phyloP scores from a whole-genome alignment of 2,329 filamentous ascomycete genomes.

The Aspergillus sp. region DNA sequence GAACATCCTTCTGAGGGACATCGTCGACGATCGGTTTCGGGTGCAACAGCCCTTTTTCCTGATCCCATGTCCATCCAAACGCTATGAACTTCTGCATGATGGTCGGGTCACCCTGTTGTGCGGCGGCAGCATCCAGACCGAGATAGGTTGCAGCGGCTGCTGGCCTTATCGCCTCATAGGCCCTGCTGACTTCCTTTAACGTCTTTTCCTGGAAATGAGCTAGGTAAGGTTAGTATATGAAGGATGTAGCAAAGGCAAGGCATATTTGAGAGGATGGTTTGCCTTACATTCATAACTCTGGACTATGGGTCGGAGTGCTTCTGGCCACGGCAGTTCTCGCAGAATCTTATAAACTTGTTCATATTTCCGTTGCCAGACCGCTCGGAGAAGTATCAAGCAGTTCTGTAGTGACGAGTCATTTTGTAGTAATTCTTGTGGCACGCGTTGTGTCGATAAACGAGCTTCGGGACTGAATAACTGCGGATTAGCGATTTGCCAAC shows the following conservation, averaged over 20 bases:
- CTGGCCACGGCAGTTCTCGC: slow-evolving; percentile 37
- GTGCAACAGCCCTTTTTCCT: slow-evolving; percentile 34
- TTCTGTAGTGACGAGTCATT: slow-evolving; percentile 37
- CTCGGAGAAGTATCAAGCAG: slow-evolving; percentile 38
- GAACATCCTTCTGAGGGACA: slow-evolving; percentile 15
- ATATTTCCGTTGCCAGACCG: slow-evolving; percentile 42
- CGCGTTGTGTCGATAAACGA: slow-evolving; percentile 40
- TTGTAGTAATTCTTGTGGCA: slow-evolving; percentile 34
- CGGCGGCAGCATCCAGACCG: slow-evolving; percentile 33
- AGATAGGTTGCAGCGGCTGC: slow-evolving; percentile 39
- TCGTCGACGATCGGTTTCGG: slow-evolving; percentile 33
- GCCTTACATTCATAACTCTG: slow-evolving; percentile 39
- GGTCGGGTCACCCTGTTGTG: slow-evolving; percentile 29
- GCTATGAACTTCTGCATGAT: slow-evolving; percentile 36
- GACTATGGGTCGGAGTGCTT: slow-evolving; percentile 33
- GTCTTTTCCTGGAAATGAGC: slow-evolving; percentile 43
- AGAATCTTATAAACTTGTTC: slow-evolving; percentile 39
- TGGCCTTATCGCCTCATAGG: slow-evolving; percentile 44
- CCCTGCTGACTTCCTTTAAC: slow-evolving; percentile 39
- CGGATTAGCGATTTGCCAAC: slow-evolving; percentile 6
- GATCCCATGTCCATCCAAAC: slow-evolving; percentile 43
- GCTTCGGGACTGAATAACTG: slow-evolving; percentile 39
- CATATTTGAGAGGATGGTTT: background rate
- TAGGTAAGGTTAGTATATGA: slow-evolving; percentile 16
- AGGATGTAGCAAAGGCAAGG: background rate